These are phyloP conservation scores for Marsdenia floribunda DNA, from an alignment of 257 asterid genomes.

Conservation along the genomic window DNA sequence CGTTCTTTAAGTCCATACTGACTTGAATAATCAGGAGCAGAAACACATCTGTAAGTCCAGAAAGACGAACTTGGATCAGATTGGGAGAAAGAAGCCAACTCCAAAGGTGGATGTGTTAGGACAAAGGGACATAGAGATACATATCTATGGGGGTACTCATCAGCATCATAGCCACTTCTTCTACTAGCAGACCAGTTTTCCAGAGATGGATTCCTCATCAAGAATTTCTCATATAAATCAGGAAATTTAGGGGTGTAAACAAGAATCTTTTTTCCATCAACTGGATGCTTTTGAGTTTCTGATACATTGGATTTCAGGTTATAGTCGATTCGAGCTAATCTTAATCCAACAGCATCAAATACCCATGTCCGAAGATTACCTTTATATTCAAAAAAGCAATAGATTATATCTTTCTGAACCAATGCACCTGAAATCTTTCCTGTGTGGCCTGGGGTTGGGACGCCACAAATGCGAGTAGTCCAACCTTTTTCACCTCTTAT, in stretches of 20 bases:
- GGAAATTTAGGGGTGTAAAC: neutral
- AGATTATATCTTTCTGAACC: neutral
- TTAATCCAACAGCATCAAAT: neutral
- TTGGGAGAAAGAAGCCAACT: neutral
- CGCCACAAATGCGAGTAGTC: neutral
- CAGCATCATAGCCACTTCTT: too few relatives aligned
- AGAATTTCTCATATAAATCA: neutral
- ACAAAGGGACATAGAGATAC: neutral
- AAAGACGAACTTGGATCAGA: neutral
- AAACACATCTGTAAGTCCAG: neutral
- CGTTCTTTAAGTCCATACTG: neutral
- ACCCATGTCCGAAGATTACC: neutral
- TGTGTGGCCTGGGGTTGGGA: neutral
- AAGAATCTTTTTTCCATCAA: too few relatives aligned
- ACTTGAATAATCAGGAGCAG: neutral
- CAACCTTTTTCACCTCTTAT: neutral
- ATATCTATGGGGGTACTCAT: neutral
- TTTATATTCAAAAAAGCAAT: neutral
- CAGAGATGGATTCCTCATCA: neutral
- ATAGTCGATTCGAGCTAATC: neutral
- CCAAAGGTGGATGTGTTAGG: neutral
- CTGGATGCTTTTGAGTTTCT: neutral
- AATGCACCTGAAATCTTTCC: slow-evolving; percentile 1
- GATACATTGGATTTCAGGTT: neutral
- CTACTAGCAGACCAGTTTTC: neutral